These are phyloP conservation scores for Oryza meridionalis DNA, from an alignment of 176 grass and related monocot genomes.

Conservation along the genomic window DNA sequence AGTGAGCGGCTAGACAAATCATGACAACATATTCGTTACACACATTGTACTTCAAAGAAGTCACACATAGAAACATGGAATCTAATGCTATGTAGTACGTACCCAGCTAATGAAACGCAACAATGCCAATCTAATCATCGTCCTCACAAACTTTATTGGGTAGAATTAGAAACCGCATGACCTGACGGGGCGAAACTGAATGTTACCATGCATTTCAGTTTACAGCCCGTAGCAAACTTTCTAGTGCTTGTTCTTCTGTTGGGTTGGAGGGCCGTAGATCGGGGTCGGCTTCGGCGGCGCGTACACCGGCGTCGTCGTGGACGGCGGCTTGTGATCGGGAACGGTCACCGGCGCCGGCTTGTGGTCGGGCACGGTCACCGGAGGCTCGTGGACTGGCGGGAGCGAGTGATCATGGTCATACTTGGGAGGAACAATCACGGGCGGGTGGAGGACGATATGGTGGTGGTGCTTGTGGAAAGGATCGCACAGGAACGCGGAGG, in stretches of 20 bases:
- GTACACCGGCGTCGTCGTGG: slow-evolving; percentile 5
- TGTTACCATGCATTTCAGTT: background rate
- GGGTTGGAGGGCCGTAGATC: slow-evolving; percentile 33
- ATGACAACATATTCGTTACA: background rate
- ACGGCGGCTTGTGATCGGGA: slow-evolving; percentile 7
- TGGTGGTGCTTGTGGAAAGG: slow-evolving; percentile 43
- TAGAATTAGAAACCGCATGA: background rate
- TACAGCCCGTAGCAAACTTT: background rate
- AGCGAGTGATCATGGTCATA: background rate
- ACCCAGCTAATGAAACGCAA: background rate
- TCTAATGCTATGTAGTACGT: background rate
- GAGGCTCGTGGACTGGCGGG: background rate
- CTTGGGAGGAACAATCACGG: background rate
- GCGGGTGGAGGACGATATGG: background rate
- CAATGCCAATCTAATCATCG: background rate
- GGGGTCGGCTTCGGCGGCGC: background rate
- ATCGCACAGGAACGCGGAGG: slow-evolving; percentile 41
- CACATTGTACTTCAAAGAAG: slow-evolving; percentile 8
- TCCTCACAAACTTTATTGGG: slow-evolving; percentile 30
- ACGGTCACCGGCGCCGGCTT: slow-evolving; percentile 16
- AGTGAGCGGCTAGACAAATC: background rate
- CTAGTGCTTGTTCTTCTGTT: slow-evolving; percentile 40
- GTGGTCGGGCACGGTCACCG: slow-evolving; percentile 1
- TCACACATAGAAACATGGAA: background rate
- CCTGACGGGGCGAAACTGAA: background rate